Base-by-base conservation (phyloP, 2,329 filamentous ascomycete species). In the Iodosphaeria phyllophila region DNA sequence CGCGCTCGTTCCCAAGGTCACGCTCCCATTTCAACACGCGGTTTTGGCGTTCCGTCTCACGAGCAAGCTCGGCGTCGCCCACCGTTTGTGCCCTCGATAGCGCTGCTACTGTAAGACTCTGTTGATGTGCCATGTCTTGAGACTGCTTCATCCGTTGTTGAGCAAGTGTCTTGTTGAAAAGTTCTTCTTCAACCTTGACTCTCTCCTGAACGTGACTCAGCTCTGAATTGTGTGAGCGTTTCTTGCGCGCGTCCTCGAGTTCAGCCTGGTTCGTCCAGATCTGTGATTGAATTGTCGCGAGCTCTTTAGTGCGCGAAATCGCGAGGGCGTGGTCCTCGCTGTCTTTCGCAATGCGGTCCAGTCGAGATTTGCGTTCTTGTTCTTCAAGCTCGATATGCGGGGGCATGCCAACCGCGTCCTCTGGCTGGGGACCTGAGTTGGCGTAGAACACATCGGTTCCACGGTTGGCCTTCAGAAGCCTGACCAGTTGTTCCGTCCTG, bases 381-480 rank as follows among this genome's bases (percentile, higher is more conserved):
- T 70, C 64, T 25, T 56, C 50, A 0, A 51, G 41, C 13, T 55
- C 46, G 12, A 70, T 47, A 13, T 63, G 56, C 2, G 52, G 42
- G 0, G 64, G 64, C 8, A 69, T 46, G 3, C 63, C 63, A 12
- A 58, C 35, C 0, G 61, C 60, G 25, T 56, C 63, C 0, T 57
- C 50, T 1, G 64, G 64, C 29, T 70, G 64, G 0, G 59, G 49
- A 1, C 60, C 61, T 3, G 50, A 46, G 32, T 58, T 56, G 22
- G 61, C 57, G 39, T 64, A 69, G 38, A 54, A 70, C 4, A 64
- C 51, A 31, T 69, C 62, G 6, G 43, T 43, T 5, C 54, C 58
- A 8, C 64, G 57, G 33, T 64, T 67, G 23, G 56, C 54, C 5
- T 51, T 52, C 13, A 70, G 51, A 3, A 69, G 46, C 1, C 38